A percentile compares a stretch with the other conserved stretches of the same genome.
These are phyloP conservation scores for Ogataea chonburiensis DNA, from an alignment of 805 yeast species.

Conservation along the genomic window DNA sequence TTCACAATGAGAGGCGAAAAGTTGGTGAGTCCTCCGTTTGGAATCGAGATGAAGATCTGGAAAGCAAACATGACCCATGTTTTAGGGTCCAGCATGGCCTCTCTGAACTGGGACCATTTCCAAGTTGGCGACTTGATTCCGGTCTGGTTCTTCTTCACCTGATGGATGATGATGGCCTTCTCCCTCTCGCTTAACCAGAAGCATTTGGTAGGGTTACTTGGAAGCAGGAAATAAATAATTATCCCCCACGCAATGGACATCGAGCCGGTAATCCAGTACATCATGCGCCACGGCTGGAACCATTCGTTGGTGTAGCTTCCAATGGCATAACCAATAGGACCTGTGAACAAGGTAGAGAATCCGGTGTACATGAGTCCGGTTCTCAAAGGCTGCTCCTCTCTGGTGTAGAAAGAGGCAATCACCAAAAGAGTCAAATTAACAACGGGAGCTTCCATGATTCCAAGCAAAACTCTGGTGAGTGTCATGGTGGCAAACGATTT, in stretches of 20 bases:
- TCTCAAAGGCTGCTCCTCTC: conserved; percentile 43
- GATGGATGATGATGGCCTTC: conserved; percentile 47
- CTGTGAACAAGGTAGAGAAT: conserved; percentile 46
- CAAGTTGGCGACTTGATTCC: conserved; percentile 57
- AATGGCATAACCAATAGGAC: conserved; percentile 49
- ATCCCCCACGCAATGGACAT: conserved; percentile 54
- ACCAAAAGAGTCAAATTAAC: conserved; percentile 55
- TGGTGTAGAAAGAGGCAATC: conserved; percentile 56
- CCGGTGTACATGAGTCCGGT: conserved; percentile 44
- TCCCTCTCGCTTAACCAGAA: conserved; percentile 50
- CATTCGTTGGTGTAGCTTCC: conserved; percentile 38
- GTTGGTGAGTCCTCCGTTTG: conserved; percentile 58
- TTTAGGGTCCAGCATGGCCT: conserved; percentile 52
- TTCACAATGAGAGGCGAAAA: conserved; percentile 41
- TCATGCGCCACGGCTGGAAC: conserved; percentile 56
- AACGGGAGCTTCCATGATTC: conserved; percentile 51
- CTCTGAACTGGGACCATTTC: conserved; percentile 55
- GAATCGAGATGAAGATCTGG: conserved; percentile 45
- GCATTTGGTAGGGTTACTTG: conserved; percentile 55
- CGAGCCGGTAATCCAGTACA: conserved; percentile 58
- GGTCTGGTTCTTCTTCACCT: conserved; percentile 57
- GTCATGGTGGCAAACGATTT: conserved; percentile 44
- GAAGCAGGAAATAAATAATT: conserved; percentile 36
- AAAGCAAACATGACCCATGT: conserved; percentile 51
- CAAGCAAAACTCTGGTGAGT: conserved; percentile 46